A percentile compares a stretch with the other conserved stretches of the same genome.
These are phyloP conservation scores for Aaosphaeria pasadenensis DNA, from an alignment of 2,329 filamentous ascomycete genomes.

Conservation along the genomic window DNA sequence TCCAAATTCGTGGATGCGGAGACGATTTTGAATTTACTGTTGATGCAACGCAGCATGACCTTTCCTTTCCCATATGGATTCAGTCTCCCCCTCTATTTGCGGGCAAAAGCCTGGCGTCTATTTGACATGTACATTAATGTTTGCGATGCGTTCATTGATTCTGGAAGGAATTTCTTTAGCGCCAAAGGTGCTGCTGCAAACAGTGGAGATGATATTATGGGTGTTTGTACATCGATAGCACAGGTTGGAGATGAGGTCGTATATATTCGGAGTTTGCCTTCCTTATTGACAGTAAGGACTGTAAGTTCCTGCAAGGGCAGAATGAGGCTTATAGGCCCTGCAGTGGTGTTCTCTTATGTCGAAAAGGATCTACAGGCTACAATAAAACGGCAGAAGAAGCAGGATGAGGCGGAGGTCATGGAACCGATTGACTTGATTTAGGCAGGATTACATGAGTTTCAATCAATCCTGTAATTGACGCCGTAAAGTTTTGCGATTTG, in stretches of 20 bases:
- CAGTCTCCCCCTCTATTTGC: background rate
- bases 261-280: background rate
- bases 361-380: background rate
- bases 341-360: background rate
- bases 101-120: background rate
- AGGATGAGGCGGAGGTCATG: background rate
- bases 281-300: background rate
- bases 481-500: too few species aligned
- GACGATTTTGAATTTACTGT: background rate
- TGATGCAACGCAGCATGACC: background rate
- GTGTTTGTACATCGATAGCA: too few species aligned
- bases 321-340: background rate
- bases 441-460: too few species aligned
- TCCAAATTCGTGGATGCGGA: background rate
- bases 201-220: too few species aligned
- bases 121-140: background rate
- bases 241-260: background rate
- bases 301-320: too few species aligned
- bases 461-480: too few species aligned
- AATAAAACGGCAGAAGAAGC: background rate
- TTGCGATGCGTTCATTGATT: background rate
- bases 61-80: background rate
- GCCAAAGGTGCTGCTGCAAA: background rate
- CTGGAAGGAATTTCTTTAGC: background rate
- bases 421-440: background rate